Percentiles rank a stretch among this genome's conserved stretches.
These are phyloP conservation scores for Aspergillus jensenii DNA, from an alignment of 2,329 filamentous ascomycete species.

Conservation along the genomic window DNA sequence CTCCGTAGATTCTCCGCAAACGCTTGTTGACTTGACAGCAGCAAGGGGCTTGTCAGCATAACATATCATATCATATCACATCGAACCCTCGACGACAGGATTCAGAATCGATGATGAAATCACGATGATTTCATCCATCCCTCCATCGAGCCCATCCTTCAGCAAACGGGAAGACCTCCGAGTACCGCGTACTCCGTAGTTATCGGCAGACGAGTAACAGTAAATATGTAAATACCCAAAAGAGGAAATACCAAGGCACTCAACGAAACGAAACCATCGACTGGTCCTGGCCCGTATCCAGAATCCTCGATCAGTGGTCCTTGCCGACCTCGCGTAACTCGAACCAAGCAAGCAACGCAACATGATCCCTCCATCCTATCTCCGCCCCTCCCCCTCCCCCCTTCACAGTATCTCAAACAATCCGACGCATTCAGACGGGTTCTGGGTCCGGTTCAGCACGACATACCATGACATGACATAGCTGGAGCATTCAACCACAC, in stretches of 20 bases:
- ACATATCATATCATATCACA: background rate
- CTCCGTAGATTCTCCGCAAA: background rate
- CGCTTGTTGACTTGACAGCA: background rate
- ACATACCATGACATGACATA: background rate
- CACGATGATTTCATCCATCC: background rate
- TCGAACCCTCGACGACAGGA: background rate
- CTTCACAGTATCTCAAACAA: background rate
- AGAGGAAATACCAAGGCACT: background rate
- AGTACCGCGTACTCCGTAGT: no score
- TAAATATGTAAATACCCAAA: background rate
- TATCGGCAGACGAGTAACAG: background rate
- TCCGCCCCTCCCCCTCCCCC: background rate
- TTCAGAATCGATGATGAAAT: background rate
- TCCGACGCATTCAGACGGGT: background rate
- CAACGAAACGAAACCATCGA: background rate
- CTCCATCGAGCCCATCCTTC: background rate
- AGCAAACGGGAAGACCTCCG: no score
- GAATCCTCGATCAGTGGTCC: background rate
- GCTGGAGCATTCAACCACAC: background rate
- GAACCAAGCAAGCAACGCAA: background rate
- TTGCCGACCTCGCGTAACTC: no score
- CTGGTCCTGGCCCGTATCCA: background rate
- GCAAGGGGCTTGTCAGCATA: background rate
- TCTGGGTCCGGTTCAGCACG: no score
- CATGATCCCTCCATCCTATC: background rate